phyloP scores from a whole-genome alignment of 768 basidiomycete species.

The Boletus subparvulus region DNA sequence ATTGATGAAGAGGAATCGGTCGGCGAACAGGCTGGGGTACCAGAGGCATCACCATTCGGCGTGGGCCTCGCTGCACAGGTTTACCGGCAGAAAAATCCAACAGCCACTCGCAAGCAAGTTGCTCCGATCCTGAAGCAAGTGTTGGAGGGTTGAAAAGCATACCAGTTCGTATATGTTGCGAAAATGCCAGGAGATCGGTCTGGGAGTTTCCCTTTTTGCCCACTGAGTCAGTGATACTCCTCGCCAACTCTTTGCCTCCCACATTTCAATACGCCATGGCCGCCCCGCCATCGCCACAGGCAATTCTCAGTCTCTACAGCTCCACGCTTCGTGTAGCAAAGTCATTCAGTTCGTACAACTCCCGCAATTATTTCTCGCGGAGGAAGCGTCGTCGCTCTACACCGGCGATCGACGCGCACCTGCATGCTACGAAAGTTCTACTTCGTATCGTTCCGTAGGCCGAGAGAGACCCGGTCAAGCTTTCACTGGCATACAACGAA shows the following conservation, averaged over 20 bases:
- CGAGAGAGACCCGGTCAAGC: slow-evolving; percentile 57
- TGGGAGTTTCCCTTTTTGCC: slow-evolving; percentile 9
- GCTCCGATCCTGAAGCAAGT: slow-evolving; percentile 66
- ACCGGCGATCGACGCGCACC: slow-evolving; percentile 35
- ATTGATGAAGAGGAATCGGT: slow-evolving; percentile 24
- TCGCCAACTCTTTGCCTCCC: not conserved
- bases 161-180: not conserved
- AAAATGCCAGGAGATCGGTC: too few relatives aligned
- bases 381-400: slow-evolving; percentile 26
- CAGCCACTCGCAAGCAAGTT: slow-evolving; percentile 62
- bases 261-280: slow-evolving; percentile 33
- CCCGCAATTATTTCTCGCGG: slow-evolving; percentile 78
- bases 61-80: slow-evolving; percentile 38
- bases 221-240: not conserved
- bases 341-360: slow-evolving; percentile 94
- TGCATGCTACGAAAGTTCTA: slow-evolving; percentile 71
- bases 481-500: slow-evolving; percentile 65
- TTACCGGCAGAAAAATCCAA: slow-evolving; percentile 65
- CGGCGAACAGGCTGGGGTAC: slow-evolving; percentile 2
- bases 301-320: slow-evolving; percentile 72
- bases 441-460: slow-evolving; percentile 63
- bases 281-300: slow-evolving; percentile 57
- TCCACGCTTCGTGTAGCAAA: slow-evolving; percentile 72
- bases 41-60: slow-evolving; percentile 25
- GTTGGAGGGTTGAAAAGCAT: slow-evolving; percentile 42